Evolutionary conservation across 768 basidiomycete genomes (phyloP).

Genomic region (Russula earlei): DNA sequence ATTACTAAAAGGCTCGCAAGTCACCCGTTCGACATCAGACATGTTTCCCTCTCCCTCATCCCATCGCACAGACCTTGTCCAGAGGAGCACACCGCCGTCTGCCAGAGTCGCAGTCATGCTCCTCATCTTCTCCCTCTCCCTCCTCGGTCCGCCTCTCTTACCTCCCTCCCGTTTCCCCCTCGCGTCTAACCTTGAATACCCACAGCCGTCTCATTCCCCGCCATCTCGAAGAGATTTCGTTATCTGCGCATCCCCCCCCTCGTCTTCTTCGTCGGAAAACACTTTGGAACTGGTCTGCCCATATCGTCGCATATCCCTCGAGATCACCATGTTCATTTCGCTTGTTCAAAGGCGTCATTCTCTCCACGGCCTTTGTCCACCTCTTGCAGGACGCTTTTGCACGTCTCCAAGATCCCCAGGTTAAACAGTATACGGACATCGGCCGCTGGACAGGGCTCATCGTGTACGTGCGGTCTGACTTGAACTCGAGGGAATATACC

Average conservation of each 20-base stretch:
- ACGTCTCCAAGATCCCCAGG: conserved; percentile 38
- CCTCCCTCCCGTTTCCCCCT: conserved; percentile 16
- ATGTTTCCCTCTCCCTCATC: neutral
- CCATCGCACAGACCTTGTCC: too few species aligned
- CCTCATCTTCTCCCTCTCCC: conserved; percentile 49
- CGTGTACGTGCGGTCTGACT: conserved; percentile 43
- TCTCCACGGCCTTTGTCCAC: conserved; percentile 78
- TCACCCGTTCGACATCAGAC: neutral
- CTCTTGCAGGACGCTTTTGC: conserved; percentile 70
- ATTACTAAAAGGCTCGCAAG: too few species aligned
- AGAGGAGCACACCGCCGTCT: neutral
- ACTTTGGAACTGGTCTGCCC: conserved; percentile 54
- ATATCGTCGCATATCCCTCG: neutral
- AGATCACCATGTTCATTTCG: neutral
- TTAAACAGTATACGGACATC: conserved; percentile 35
- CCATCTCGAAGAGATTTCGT: conserved; percentile 44
- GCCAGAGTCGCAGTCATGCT: conserved; percentile 31
- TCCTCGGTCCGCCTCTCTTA: conserved; percentile 45
- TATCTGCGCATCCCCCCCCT: conserved; percentile 54
- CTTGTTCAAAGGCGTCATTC: conserved; percentile 53
- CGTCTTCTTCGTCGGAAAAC: conserved; percentile 78
- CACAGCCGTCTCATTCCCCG: conserved; percentile 64
- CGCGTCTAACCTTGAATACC: neutral
- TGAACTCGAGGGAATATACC: neutral
- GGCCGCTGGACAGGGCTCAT: conserved; percentile 59